Evolutionary conservation across 1,284 basidiomycete species (phyloP).

Genomic region (Malassezia caprae): DNA sequence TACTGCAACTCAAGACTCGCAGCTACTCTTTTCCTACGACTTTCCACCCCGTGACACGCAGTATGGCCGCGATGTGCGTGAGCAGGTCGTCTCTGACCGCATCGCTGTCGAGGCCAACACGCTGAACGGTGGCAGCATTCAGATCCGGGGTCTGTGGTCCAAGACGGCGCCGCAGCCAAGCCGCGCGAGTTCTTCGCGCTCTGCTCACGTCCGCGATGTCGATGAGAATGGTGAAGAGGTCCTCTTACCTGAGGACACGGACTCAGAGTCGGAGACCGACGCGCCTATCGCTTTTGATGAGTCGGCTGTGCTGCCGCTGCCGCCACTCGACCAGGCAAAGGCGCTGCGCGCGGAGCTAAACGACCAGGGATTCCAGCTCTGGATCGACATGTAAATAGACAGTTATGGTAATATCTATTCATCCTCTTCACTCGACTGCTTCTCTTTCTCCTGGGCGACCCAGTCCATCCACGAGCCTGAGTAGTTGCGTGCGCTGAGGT

Average conservation of each 20-base stretch:
- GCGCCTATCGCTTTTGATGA: not conserved
- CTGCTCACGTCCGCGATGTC: slow-evolving; percentile 14
- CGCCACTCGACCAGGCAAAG: not conserved
- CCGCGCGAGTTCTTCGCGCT: slow-evolving; percentile 8
- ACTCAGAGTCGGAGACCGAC: slow-evolving; percentile 1
- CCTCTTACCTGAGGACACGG: slow-evolving; percentile 2
- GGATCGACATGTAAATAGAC: slow-evolving; percentile 4
- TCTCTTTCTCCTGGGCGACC: slow-evolving; percentile 55
- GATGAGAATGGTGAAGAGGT: slow-evolving; percentile 15
- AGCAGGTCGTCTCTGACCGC: not conserved
- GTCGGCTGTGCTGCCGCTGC: not conserved
- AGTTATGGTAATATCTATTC: slow-evolving; percentile 10
- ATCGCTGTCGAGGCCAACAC: slow-evolving; percentile 4
- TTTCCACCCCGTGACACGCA: slow-evolving; percentile 8
- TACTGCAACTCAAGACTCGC: not conserved
- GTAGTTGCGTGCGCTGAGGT: slow-evolving; percentile 66
- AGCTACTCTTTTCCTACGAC: slow-evolving; percentile 6
- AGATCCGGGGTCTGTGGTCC: slow-evolving; percentile 10
- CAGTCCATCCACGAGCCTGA: slow-evolving; percentile 87
- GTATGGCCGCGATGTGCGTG: slow-evolving; percentile 9
- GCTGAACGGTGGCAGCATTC: slow-evolving; percentile 8
- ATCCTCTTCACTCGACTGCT: slow-evolving; percentile 46
- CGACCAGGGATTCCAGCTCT: slow-evolving; percentile 12
- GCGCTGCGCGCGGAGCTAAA: slow-evolving; percentile 12
- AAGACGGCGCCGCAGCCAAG: not conserved